These are phyloP conservation scores for Russula abietina DNA, from an alignment of 768 basidiomycete species.

Conservation along the genomic window DNA sequence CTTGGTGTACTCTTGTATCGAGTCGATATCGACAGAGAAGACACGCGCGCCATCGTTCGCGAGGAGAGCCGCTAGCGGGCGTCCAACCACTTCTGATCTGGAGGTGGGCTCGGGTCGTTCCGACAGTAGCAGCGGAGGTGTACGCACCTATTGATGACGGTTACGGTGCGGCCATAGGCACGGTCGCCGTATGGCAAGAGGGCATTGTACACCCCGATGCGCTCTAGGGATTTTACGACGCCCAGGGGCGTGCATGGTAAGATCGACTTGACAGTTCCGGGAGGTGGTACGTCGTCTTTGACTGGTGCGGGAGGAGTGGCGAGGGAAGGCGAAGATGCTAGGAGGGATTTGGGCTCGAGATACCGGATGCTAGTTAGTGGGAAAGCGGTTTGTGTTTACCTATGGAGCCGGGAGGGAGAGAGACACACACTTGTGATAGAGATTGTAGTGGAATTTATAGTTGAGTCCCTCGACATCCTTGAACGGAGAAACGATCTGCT, in stretches of 20 bases:
- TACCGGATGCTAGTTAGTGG: conserved; percentile 70
- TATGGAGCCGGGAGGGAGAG: neutral
- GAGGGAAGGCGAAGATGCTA: conserved; percentile 36
- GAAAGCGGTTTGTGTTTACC: neutral
- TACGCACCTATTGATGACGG: conserved; percentile 83
- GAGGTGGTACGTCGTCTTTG: conserved; percentile 58
- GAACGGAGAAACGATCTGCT: conserved; percentile 92
- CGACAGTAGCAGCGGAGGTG: neutral
- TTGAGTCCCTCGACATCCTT: conserved; percentile 98
- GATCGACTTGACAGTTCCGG: conserved; percentile 90
- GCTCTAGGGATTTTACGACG: conserved; percentile 91
- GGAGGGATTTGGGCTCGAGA: conserved; percentile 71
- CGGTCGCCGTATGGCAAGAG: conserved; percentile 91
- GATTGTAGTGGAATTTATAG: conserved; percentile 91
- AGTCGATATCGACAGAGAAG: conserved; percentile 92
- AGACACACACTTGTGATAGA: conserved; percentile 81
- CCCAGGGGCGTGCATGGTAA: conserved; percentile 96
- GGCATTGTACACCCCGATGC: conserved; percentile 87
- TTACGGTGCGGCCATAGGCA: conserved; percentile 87
- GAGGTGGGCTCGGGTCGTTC: neutral
- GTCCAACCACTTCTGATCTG: conserved; percentile 91
- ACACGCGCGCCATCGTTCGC: conserved; percentile 97
- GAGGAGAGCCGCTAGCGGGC: conserved; percentile 91
- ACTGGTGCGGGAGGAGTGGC: conserved; percentile 29
- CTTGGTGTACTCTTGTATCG: conserved; percentile 96